Evolutionary conservation across 805 yeast genomes (phyloP).

Genomic region (Wickerhamiella kazuoi): DNA sequence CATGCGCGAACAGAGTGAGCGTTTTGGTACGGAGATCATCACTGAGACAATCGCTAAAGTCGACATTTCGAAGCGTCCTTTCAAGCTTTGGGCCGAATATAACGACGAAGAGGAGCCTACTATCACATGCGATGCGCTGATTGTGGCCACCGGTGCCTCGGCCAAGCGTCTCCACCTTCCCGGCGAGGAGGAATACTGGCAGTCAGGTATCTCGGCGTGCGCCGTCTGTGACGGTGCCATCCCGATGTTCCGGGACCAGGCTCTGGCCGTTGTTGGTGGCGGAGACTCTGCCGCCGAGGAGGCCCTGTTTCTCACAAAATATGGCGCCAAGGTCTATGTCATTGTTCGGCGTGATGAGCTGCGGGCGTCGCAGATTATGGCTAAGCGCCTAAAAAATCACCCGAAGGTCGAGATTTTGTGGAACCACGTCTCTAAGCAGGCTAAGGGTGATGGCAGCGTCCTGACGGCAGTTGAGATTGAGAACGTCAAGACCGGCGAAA

Average conservation of each 20-base stretch:
- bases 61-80: constrained; percentile 74
- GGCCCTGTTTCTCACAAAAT: constrained; percentile 90
- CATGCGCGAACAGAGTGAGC: constrained; percentile 75
- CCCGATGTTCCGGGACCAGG: constrained; percentile 95
- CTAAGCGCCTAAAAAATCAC: constrained; percentile 68
- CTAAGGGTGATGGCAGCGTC: constrained; percentile 85
- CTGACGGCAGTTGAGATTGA: constrained; percentile 46
- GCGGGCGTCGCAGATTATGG: constrained; percentile 95
- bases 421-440: constrained; percentile 72
- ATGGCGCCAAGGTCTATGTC: constrained; percentile 88
- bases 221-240: constrained; percentile 99
- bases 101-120: constrained; percentile 81
- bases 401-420: constrained; percentile 81
- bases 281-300: constrained; percentile 99
- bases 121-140: constrained; percentile 71
- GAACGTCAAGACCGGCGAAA: constrained; percentile 56
- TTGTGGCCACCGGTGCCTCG: constrained; percentile 94
- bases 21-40: constrained; percentile 84
- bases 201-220: constrained; percentile 96
- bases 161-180: constrained; percentile 88
- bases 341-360: constrained; percentile 86
- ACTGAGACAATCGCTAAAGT: constrained; percentile 91
- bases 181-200: constrained; percentile 98
- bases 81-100: constrained; percentile 94
- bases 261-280: constrained; percentile 95